phyloP scores from a whole-genome alignment of 2,329 filamentous ascomycete species.

The Xylaria sp. region DNA sequence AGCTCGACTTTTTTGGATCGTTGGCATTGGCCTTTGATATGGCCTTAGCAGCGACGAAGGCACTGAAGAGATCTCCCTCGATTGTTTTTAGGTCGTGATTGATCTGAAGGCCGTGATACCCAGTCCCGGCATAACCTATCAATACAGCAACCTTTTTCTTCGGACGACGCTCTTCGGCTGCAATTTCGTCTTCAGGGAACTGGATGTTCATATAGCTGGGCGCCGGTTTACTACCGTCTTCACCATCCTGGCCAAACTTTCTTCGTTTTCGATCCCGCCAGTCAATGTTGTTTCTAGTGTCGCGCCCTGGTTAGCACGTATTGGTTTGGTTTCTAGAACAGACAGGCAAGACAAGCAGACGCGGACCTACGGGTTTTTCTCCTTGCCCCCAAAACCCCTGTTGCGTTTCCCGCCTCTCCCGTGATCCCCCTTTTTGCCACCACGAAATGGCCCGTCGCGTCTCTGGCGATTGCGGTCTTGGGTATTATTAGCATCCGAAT shows the following conservation, averaged over 20 bases:
- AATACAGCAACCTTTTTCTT: conserved; percentile 97
- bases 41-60: conserved; percentile 87
- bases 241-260: conserved; percentile 48
- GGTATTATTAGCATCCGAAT: conserved; percentile 12
- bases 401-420: conserved; percentile 32
- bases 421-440: conserved; percentile 29
- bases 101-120: conserved; percentile 98
- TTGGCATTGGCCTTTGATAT: conserved; percentile 97
- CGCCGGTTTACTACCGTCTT: conserved; percentile 41
- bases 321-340: conserved; percentile 31
- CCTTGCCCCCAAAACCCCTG: conserved; percentile 20
- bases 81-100: conserved; percentile 85
- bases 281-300: conserved; percentile 54
- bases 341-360: background rate
- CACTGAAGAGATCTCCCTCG: conserved; percentile 91
- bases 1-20: conserved; percentile 93
- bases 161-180: conserved; percentile 81
- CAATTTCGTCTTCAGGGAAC: conserved; percentile 80
- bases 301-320: conserved; percentile 52
- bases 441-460: conserved; percentile 27
- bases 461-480: conserved; percentile 26
- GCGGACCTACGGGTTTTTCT: conserved; percentile 28
- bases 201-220: conserved; percentile 62
- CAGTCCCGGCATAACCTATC: conserved; percentile 93
- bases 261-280: conserved; percentile 61